Evolutionary conservation across 2,329 filamentous ascomycete species (phyloP).

Genomic region (Cercospora canescens): DNA sequence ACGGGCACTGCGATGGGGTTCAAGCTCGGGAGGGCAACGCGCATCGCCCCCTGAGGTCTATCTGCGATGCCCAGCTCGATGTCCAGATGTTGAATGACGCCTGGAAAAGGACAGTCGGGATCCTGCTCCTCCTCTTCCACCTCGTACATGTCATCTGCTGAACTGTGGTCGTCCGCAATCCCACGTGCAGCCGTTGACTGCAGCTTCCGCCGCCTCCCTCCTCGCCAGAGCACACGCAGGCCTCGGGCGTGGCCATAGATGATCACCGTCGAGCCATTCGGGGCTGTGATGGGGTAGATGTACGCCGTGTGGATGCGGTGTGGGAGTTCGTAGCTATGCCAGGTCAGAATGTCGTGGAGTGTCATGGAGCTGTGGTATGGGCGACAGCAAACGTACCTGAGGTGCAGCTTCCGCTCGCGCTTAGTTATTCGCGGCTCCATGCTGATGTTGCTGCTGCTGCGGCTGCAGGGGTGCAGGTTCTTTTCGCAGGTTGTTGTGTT

Average conservation of each 20-base stretch:
- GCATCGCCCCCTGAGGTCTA: conserved; percentile 50
- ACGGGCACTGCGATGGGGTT: conserved; percentile 12
- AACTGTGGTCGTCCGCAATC: background rate
- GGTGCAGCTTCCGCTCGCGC: conserved; percentile 35
- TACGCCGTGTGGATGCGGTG: conserved; percentile 58
- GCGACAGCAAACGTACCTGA: conserved; percentile 28
- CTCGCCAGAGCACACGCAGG: conserved; percentile 61
- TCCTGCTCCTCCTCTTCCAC: conserved; percentile 60
- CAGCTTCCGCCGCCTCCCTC: conserved; percentile 44
- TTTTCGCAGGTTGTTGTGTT: conserved; percentile 10
- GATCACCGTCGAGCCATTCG: conserved; percentile 63
- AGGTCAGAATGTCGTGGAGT: conserved; percentile 7
- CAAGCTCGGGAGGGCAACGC: conserved; percentile 13
- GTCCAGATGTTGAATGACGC: conserved; percentile 56
- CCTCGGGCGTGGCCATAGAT: conserved; percentile 61
- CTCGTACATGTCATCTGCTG: conserved; percentile 47
- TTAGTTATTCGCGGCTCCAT: conserved; percentile 34
- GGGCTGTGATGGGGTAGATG: conserved; percentile 58
- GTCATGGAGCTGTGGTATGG: background rate
- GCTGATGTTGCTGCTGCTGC: background rate
- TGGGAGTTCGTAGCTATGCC: conserved; percentile 58
- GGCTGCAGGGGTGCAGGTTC: conserved; percentile 14
- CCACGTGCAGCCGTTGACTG: background rate
- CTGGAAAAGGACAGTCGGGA: conserved; percentile 54
- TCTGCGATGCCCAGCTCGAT: conserved; percentile 56